Conservation (phyloP, 2,329 filamentous ascomycete species). For the Polychaeton citri region DNA sequence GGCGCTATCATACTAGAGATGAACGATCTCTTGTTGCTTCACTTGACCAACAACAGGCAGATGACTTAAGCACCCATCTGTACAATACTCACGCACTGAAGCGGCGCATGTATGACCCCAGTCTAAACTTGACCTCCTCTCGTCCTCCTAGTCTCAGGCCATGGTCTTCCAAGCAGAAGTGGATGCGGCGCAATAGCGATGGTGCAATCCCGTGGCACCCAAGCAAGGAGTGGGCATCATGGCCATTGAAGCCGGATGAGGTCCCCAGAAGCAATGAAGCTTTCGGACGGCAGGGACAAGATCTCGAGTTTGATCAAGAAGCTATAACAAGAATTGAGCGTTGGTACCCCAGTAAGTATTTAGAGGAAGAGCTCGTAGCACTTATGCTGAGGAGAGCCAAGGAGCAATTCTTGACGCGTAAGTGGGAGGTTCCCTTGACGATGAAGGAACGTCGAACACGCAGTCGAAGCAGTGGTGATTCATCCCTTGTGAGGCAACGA, state of each 20-base stretch:
- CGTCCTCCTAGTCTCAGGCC: conserved; percentile 3
- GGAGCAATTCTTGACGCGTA: conserved; percentile 33
- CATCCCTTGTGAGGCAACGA: background rate
- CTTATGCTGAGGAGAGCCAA: conserved; percentile 54
- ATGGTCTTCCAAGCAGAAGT: conserved; percentile 29
- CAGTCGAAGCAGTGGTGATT: background rate
- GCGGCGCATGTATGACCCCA: conserved; percentile 22
- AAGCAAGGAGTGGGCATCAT: conserved; percentile 62
- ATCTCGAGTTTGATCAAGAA: conserved; percentile 6
- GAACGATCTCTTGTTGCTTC: conserved; percentile 52
- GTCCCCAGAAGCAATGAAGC: conserved; percentile 48
- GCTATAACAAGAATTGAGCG: conserved; percentile 5
- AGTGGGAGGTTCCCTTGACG: background rate
- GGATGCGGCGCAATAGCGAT: conserved; percentile 22
- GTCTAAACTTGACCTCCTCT: no score
- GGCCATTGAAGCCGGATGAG: conserved; percentile 54
- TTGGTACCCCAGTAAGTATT: conserved; percentile 41
- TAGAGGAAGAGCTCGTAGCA: conserved; percentile 61
- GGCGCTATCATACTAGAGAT: conserved; percentile 47
- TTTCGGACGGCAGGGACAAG: conserved; percentile 22
- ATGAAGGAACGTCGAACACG: background rate
- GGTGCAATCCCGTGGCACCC: conserved; percentile 27
- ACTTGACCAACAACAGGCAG: conserved; percentile 48
- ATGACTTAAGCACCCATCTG: conserved; percentile 61
- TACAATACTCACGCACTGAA: conserved; percentile 67